Conservation (phyloP, 768 basidiomycete genomes). For the Mycena polygramma region DNA sequence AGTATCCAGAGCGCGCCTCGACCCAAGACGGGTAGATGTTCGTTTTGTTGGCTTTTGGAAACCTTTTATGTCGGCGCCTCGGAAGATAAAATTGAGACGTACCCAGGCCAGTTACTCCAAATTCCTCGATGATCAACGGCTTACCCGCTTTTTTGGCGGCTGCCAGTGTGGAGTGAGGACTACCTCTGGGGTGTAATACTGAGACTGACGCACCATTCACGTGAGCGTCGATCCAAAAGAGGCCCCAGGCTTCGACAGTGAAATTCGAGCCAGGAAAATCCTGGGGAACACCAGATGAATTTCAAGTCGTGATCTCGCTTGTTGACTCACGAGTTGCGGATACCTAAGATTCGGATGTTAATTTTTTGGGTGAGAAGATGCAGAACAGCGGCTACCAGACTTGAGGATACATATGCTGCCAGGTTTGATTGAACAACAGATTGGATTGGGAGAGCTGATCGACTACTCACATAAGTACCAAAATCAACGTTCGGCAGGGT, state of each 20-base stretch:
- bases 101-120: conserved; percentile 64
- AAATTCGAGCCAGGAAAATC: conserved; percentile 64
- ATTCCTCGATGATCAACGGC: conserved; percentile 75
- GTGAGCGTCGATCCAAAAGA: conserved; percentile 71
- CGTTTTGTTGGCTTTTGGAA: conserved; percentile 59
- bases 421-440: conserved; percentile 41
- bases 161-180: conserved; percentile 33
- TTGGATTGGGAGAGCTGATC: background rate
- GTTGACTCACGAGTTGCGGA: conserved; percentile 48
- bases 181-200: background rate
- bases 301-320: background rate
- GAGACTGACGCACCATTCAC: conserved; percentile 50
- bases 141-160: conserved; percentile 68
- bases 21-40: conserved; percentile 67
- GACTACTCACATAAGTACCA: conserved; percentile 62
- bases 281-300: conserved; percentile 40
- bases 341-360: conserved; percentile 46
- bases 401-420: conserved; percentile 60
- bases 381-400: conserved; percentile 47
- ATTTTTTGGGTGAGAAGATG: background rate
- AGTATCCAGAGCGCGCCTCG: conserved; percentile 58
- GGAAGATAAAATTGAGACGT: conserved; percentile 29
- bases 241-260: conserved; percentile 63
- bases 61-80: background rate
- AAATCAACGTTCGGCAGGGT: conserved; percentile 67